phyloP scores from a whole-genome alignment of 768 basidiomycete genomes.

The Paxillus ammoniavirescens region DNA sequence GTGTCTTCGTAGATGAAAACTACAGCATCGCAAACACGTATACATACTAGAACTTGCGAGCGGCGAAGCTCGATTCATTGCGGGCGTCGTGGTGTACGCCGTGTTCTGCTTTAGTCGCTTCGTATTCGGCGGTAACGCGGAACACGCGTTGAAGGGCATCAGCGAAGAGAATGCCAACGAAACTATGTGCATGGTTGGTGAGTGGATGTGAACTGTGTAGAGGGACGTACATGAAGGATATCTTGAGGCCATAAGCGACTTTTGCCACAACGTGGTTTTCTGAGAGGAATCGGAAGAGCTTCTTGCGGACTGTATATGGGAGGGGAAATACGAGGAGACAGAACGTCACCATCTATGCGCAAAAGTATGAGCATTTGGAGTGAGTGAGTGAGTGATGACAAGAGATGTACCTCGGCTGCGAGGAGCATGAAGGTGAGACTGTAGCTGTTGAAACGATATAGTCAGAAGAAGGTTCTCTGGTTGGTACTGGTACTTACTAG shows the following conservation, averaged over 20 bases:
- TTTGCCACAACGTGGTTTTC: conserved; percentile 74
- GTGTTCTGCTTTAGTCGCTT: conserved; percentile 58
- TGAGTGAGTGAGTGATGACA: neutral
- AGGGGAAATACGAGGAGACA: conserved; percentile 81
- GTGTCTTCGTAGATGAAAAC: neutral
- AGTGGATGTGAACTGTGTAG: conserved; percentile 1
- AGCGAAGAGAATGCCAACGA: conserved; percentile 82
- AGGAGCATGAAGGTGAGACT: conserved; percentile 78
- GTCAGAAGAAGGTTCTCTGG: neutral
- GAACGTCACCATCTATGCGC: conserved; percentile 72
- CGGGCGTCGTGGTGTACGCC: conserved; percentile 58
- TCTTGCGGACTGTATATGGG: conserved; percentile 72
- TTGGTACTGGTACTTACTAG: conserved; percentile 32
- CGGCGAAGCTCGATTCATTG: conserved; percentile 85
- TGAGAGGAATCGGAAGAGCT: conserved; percentile 68
- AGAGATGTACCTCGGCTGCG: conserved; percentile 57
- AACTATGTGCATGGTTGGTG: conserved; percentile 40
- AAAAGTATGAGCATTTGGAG: neutral
- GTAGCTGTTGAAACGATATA: conserved; percentile 47
- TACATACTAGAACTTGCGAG: conserved; percentile 89
- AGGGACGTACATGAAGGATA: conserved; percentile 79
- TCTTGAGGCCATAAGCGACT: conserved; percentile 88
- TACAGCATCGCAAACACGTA: neutral
- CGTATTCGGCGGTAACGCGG: conserved; percentile 69
- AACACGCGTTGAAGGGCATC: conserved; percentile 95